These are phyloP conservation scores for Aspergillus sp. DNA, from an alignment of 2,329 filamentous ascomycete species.

Conservation along the genomic window DNA sequence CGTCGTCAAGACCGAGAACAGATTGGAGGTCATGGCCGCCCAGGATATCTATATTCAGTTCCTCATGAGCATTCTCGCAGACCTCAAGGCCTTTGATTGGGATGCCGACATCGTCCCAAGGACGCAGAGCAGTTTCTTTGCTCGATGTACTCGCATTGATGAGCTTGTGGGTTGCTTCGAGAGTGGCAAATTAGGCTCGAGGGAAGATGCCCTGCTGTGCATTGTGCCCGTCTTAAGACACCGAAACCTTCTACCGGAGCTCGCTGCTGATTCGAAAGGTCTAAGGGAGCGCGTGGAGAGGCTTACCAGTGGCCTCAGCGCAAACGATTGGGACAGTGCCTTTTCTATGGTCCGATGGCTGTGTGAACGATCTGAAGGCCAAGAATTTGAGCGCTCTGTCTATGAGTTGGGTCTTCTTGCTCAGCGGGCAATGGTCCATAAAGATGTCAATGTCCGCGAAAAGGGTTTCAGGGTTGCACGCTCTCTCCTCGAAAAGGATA, in stretches of 20 bases:
- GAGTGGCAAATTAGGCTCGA: conserved; percentile 27
- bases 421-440: conserved; percentile 28
- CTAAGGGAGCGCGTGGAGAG: conserved; percentile 20
- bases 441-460: conserved; percentile 7
- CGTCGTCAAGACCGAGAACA: conserved; percentile 28
- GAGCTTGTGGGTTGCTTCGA: conserved; percentile 33
- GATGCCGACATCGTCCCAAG: conserved; percentile 23
- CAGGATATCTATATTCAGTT: conserved; percentile 41
- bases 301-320: not conserved
- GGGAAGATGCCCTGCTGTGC: conserved; percentile 39
- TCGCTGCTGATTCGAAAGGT: conserved; percentile 24
- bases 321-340: conserved; percentile 28
- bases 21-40: conserved; percentile 33
- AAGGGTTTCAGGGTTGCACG: conserved; percentile 16
- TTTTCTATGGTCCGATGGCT: conserved; percentile 32
- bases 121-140: conserved; percentile 21
- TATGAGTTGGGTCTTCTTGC: conserved; percentile 34
- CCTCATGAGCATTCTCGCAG: conserved; percentile 24
- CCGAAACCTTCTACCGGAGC: conserved; percentile 25
- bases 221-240: conserved; percentile 33
- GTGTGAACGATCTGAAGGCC: conserved; percentile 28
- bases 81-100: conserved; percentile 22
- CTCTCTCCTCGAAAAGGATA: conserved; percentile 19
- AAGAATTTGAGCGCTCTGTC: conserved; percentile 30
- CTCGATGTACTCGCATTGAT: conserved; percentile 29